Evolutionary conservation across 163 green algal species (phyloP).

Genomic region (Scenedesmus sp.): DNA sequence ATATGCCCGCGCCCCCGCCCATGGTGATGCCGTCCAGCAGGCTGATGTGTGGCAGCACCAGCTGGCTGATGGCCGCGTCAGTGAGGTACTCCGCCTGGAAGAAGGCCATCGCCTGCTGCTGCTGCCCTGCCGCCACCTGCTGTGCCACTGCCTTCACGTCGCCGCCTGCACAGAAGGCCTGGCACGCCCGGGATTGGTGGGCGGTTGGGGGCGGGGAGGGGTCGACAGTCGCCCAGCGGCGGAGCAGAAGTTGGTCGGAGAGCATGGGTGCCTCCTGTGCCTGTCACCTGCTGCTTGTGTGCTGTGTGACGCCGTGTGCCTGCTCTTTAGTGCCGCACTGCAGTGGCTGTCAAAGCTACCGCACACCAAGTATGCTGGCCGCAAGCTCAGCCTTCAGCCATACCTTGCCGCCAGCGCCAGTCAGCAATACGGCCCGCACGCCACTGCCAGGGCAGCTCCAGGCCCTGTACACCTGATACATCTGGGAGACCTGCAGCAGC

Average conservation of each 20-base stretch:
- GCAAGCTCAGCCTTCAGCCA: not conserved
- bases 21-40: conserved; percentile 96
- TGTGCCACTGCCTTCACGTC: conserved; percentile 87
- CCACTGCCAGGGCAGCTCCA: conserved; percentile 58
- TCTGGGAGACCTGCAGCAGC: conserved; percentile 14
- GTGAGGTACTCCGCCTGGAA: conserved; percentile 89
- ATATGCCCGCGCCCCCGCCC: conserved; percentile 93
- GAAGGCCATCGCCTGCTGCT: conserved; percentile 69
- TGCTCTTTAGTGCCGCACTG: not conserved
- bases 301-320: too few species aligned
- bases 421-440: conserved; percentile 76
- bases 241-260: not conserved
- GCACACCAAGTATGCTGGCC: not conserved
- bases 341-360: too few species aligned
- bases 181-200: not conserved
- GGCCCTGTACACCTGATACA: conserved; percentile 60
- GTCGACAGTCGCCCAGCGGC: not conserved
- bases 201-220: too few species aligned
- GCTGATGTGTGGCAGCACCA: conserved; percentile 83
- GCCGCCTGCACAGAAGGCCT: conserved; percentile 91
- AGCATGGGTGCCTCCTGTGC: too few species aligned
- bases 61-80: conserved; percentile 81
- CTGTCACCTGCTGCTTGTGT: too few species aligned
- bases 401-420: conserved; percentile 77
- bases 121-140: conserved; percentile 54